phyloP scores from a whole-genome alignment of 179 eudicot species.

The Amaranthus tricolor region DNA sequence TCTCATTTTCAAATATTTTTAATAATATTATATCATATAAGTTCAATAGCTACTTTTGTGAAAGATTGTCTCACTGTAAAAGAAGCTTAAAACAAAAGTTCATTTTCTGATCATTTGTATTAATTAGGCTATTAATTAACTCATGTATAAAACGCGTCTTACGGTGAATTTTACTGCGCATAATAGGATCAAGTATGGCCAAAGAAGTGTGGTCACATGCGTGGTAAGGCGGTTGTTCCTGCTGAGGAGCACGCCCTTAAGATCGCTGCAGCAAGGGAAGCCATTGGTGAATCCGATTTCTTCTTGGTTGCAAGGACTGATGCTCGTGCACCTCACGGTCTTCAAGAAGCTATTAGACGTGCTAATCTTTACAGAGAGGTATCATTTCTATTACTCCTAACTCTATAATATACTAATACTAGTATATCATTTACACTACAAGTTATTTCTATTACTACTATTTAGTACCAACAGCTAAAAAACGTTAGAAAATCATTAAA shows the following conservation, averaged over 20 bases:
- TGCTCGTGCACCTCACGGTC: constrained; percentile 44
- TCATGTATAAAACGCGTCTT: no score
- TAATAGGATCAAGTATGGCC: constrained; percentile 50
- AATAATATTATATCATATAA: no score
- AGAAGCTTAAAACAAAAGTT: no score
- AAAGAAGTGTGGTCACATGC: constrained; percentile 52
- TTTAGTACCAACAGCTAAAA: no score
- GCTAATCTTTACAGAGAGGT: constrained; percentile 46
- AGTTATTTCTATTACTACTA: no score
- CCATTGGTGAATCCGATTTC: constrained; percentile 43
- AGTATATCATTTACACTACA: no score
- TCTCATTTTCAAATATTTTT: not conserved
- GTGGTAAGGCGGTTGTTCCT: constrained; percentile 39
- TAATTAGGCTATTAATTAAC: no score
- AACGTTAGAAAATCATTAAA: no score
- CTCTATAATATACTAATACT: no score
- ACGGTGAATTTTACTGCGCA: not conserved
- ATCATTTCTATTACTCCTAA: not conserved
- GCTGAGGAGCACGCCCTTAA: constrained; percentile 46
- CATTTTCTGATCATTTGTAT: no score
- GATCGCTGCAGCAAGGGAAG: constrained; percentile 48
- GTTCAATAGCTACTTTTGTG: no score
- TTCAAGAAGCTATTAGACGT: constrained; percentile 38
- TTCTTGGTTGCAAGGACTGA: constrained; percentile 48
- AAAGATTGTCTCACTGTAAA: no score